Evolutionary conservation across 495 filamentous ascomycete genomes (phyloP).

Genomic region (Lepraria neglecta): DNA sequence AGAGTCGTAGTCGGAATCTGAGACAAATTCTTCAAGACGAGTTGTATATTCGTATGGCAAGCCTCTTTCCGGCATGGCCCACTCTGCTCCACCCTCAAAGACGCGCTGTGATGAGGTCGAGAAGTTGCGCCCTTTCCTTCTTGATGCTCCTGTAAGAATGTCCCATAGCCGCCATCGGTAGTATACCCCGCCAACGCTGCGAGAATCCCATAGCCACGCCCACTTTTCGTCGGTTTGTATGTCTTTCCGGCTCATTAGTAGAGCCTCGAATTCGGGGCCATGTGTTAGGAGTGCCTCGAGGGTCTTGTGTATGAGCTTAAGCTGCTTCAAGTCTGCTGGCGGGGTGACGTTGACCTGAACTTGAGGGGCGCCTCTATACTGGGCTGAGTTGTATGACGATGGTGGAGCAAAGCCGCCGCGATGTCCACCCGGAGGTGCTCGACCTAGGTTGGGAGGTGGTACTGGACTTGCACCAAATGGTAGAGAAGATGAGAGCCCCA

Average conservation of each 20-base stretch:
- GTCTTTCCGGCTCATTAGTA: slow-evolving; percentile 76
- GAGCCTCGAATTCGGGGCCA: slow-evolving; percentile 84
- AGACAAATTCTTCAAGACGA: slow-evolving; percentile 66
- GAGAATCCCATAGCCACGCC: slow-evolving; percentile 89
- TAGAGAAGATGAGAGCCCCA: slow-evolving; percentile 49
- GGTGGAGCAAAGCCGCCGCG: slow-evolving; percentile 78
- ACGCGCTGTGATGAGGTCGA: slow-evolving; percentile 36
- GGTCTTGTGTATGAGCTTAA: slow-evolving; percentile 83
- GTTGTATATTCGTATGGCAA: slow-evolving; percentile 72
- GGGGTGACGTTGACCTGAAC: slow-evolving; percentile 68
- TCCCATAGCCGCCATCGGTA: slow-evolving; percentile 91
- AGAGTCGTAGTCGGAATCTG: slow-evolving; percentile 77
- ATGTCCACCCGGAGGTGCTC: slow-evolving; percentile 55
- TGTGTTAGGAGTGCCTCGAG: slow-evolving; percentile 70
- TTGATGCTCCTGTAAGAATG: slow-evolving; percentile 49
- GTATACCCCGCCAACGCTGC: slow-evolving; percentile 71
- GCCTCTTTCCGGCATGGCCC: slow-evolving; percentile 59
- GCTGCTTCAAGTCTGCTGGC: slow-evolving; percentile 69
- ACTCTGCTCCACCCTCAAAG: slow-evolving; percentile 64
- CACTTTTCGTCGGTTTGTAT: slow-evolving; percentile 82
- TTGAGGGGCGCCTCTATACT: slow-evolving; percentile 40
- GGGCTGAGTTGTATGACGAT: slow-evolving; percentile 49
- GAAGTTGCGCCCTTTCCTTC: slow-evolving; percentile 29
- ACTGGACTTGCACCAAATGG: slow-evolving; percentile 82
- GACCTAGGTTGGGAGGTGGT: slow-evolving; percentile 43